Base-by-base conservation (phyloP, 306 rosid genomes). In the Coriaria nepalensis region DNA sequence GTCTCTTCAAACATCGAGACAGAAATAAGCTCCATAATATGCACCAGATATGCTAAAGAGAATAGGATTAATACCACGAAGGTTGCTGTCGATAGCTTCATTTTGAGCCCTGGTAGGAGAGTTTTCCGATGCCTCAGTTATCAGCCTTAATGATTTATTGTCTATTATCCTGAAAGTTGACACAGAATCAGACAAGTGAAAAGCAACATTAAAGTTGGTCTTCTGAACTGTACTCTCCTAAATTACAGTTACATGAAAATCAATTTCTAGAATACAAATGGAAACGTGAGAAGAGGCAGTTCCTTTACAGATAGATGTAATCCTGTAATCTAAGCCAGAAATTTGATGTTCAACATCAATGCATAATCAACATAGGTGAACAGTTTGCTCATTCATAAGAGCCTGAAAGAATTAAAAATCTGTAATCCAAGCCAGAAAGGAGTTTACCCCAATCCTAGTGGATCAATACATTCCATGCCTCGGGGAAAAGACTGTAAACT, bases 401-500 rank as follows among this genome's bases (percentile, higher is more conserved):
- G 29, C 47, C 36, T 44, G 37, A 53, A 33, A 36, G 35, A 44
- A 64, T 10, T 9, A 41, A 36, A 60, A 53, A 49, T 47, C 35
- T 50, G 38, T 65, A 59, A n/a, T 41, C 41, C 43, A 57, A 67
- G 64, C 53, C 52, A 33, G 51, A 70, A 37, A 52, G 32, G 47
- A 70, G 40, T 47, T 73, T 65, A 90, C 97, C 97, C 94, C 74
- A 90, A 76, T 4, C 87, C 95, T 33, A 90, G 76, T 38, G 98
- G 98, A 71, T 90, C 98, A 64, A 90, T 56, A 49, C 95, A 90
- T 63, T 90, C 98, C 95, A 79, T 74, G 68, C 97, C 97, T 60
- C 95, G 95, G 44, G 95, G 94, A 53, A 90, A 75, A 14, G 97
- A 90, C 59, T 77, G 95, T 49, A 84, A 60, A 68, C 43, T 72